Evolutionary conservation across 306 rosid genomes (phyloP).

Genomic region (Ormosia semicastrata): DNA sequence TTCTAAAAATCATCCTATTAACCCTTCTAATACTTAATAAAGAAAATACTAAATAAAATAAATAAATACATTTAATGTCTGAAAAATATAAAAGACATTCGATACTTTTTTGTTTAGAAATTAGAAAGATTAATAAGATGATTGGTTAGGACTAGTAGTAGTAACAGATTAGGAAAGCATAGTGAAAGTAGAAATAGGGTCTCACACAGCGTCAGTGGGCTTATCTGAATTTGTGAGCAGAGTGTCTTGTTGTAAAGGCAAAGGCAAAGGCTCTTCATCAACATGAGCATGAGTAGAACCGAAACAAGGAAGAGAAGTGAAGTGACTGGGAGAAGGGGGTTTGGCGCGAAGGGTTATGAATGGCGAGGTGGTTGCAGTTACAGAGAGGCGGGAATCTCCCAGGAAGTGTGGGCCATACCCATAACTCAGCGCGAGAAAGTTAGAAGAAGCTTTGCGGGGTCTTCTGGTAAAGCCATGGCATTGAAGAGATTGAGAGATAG

Average conservation of each 20-base stretch:
- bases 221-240: slow-evolving; percentile 15
- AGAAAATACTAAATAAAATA: too few relatives aligned
- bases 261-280: slow-evolving; percentile 31
- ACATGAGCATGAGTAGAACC: slow-evolving; percentile 33
- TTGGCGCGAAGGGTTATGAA: slow-evolving; percentile 37
- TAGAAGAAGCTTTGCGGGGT: slow-evolving; percentile 10
- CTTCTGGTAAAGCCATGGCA: background rate
- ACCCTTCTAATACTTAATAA: too few relatives aligned
- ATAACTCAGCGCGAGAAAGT: slow-evolving; percentile 7
- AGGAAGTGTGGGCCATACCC: slow-evolving; percentile 23
- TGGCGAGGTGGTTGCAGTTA: background rate
- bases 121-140: too few relatives aligned
- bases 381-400: slow-evolving; percentile 16
- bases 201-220: slow-evolving; percentile 46
- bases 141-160: too few relatives aligned
- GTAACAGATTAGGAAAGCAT: background rate
- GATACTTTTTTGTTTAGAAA: too few relatives aligned
- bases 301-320: slow-evolving; percentile 36
- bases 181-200: background rate
- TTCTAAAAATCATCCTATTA: too few relatives aligned
- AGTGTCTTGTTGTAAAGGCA: slow-evolving; percentile 29
- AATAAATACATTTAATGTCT: too few relatives aligned
- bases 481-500: background rate
- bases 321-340: slow-evolving; percentile 27
- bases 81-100: too few relatives aligned